phyloP scores from a whole-genome alignment of 257 asterid genomes.

The Striga asiatica region DNA sequence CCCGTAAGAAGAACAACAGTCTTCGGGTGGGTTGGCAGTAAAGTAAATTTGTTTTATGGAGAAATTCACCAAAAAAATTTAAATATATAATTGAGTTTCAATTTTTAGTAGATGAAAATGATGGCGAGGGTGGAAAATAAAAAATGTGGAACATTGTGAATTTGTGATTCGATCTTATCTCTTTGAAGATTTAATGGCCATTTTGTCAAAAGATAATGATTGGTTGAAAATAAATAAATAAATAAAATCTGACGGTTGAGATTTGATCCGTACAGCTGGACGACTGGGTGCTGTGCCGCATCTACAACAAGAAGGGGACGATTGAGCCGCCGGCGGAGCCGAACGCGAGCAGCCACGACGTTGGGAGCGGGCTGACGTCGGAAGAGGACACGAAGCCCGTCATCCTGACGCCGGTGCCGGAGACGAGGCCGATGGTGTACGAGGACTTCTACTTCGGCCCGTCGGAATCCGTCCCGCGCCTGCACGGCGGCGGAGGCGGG shows the following conservation, averaged over 20 bases:
- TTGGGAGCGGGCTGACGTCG: constrained; percentile 28
- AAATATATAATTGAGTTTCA: too few species aligned
- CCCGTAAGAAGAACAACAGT: constrained; percentile 52
- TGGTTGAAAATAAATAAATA: constrained; percentile 12
- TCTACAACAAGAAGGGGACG: constrained; percentile 77
- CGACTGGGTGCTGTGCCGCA: constrained; percentile 92
- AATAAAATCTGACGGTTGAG: constrained; percentile 11
- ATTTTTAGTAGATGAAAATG: too few species aligned
- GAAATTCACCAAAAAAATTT: too few species aligned
- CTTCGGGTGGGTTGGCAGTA: constrained; percentile 40
- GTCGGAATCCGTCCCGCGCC: constrained; percentile 48
- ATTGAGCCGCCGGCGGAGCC: constrained; percentile 34
- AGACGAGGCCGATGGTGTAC: constrained; percentile 27
- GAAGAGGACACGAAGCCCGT: constrained; percentile 56
- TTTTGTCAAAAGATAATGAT: constrained; percentile 13
- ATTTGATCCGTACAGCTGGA: constrained; percentile 44
- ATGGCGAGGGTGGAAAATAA: too few species aligned
- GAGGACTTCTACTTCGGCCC: constrained; percentile 49
- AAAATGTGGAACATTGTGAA: too few species aligned
- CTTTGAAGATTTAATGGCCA: too few species aligned
- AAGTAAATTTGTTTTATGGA: too few species aligned
- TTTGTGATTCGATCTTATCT: constrained; percentile 19
- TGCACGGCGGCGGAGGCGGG: constrained; percentile 26
- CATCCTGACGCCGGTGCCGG: constrained; percentile 33
- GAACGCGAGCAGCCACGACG: constrained; percentile 20